These are phyloP conservation scores for Coemansia sp. DNA, from an alignment of 192 early-diverging fungal species.

Conservation along the genomic window DNA sequence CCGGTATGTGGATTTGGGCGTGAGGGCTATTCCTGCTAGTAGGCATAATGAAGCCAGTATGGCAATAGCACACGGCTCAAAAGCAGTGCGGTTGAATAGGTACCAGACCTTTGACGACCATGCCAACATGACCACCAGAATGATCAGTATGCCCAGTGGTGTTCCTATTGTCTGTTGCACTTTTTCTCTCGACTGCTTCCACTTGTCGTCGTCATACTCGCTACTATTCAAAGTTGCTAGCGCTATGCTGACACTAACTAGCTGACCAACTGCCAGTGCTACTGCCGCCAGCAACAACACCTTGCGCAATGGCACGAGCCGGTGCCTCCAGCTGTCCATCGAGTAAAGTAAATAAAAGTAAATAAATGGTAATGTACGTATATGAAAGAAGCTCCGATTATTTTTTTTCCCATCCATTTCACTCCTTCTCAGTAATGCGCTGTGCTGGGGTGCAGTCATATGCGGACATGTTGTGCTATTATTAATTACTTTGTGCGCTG, in stretches of 20 bases:
- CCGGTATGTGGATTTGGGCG: constrained; percentile 16
- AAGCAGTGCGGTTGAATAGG: constrained; percentile 32
- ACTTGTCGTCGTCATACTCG: not conserved
- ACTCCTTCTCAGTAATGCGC: too few species aligned
- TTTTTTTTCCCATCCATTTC: not conserved
- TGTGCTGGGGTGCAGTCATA: too few species aligned
- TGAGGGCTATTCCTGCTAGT: constrained; percentile 25
- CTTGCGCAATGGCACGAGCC: constrained; percentile 19
- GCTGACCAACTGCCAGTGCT: not conserved
- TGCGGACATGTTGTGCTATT: too few species aligned
- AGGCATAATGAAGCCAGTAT: constrained; percentile 21
- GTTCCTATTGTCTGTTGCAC: too few species aligned
- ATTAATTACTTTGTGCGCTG: not conserved
- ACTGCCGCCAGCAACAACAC: constrained; percentile 1
- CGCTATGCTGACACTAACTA: constrained; percentile 17
- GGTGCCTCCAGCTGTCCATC: constrained; percentile 30
- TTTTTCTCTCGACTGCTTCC: not conserved
- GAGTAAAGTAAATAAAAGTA: not conserved
- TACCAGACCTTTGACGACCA: too few species aligned
- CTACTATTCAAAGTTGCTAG: constrained; percentile 17
- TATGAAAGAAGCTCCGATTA: not conserved
- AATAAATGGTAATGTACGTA: not conserved
- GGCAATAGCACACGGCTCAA: constrained; percentile 26
- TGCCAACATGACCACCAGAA: too few species aligned
- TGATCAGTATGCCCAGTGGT: too few species aligned